phyloP scores from a whole-genome alignment of 495 filamentous ascomycete species.

The Elaphomyces granulatus region DNA sequence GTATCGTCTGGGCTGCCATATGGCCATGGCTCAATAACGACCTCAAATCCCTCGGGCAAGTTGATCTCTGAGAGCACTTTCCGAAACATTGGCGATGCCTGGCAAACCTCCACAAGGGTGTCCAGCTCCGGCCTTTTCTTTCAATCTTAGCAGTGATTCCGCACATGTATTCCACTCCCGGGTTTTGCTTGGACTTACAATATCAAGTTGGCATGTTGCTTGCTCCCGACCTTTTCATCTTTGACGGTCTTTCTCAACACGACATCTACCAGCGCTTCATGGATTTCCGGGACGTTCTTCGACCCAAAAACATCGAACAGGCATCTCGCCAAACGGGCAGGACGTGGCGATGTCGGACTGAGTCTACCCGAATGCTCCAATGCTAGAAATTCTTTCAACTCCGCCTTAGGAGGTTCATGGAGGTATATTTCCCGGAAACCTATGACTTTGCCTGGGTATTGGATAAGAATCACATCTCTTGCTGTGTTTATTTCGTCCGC shows the following conservation, averaged over 20 bases:
- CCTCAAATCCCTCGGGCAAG: conserved; percentile 46
- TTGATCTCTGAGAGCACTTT: conserved; percentile 43
- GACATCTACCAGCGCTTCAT: conserved; percentile 50
- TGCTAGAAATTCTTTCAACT: conserved; percentile 33
- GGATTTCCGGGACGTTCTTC: conserved; percentile 42
- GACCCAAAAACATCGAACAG: conserved; percentile 50
- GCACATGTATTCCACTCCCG: conserved; percentile 1
- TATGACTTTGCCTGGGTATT: conserved; percentile 29
- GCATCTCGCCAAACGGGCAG: conserved; percentile 45
- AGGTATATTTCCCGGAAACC: conserved; percentile 40
- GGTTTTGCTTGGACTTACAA: conserved; percentile 25
- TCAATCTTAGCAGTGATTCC: conserved; percentile 9
- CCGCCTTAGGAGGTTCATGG: conserved; percentile 35
- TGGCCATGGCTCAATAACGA: conserved; percentile 59
- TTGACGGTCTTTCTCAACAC: conserved; percentile 29
- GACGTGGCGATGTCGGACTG: conserved; percentile 33
- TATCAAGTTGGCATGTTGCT: conserved; percentile 47
- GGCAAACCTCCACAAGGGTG: conserved; percentile 44
- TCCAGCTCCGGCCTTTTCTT: conserved; percentile 43
- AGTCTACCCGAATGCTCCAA: conserved; percentile 35
- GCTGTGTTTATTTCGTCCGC: conserved; percentile 33
- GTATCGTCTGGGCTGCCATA: conserved; percentile 46
- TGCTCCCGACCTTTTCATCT: conserved; percentile 40
- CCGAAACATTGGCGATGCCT: conserved; percentile 46
- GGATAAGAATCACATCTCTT: conserved; percentile 29